Conservation (phyloP, 305 asterid genomes). For the Solanum hybrid region DNA sequence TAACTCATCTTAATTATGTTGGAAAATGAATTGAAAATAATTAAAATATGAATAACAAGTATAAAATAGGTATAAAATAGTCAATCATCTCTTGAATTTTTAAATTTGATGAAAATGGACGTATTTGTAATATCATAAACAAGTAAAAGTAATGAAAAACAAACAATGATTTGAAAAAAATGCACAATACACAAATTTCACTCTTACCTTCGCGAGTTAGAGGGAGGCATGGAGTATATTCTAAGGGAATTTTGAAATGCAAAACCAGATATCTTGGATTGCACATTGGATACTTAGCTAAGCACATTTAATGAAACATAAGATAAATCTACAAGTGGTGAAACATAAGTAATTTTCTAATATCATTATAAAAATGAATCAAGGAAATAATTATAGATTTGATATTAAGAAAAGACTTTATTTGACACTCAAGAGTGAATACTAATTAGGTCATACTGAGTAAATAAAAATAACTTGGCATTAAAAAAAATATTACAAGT, state of each 20-base stretch:
- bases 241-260: neutral
- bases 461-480: neutral
- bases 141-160: neutral
- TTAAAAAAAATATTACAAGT: neutral
- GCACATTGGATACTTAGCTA: neutral
- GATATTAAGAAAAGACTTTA: neutral
- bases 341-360: neutral
- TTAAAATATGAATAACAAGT: neutral
- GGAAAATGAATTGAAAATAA: neutral
- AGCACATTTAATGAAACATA: neutral
- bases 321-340: neutral
- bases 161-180: neutral
- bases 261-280: neutral
- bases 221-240: neutral
- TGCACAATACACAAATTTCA: rapidly evolving
- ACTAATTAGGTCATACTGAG: neutral
- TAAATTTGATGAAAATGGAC: neutral
- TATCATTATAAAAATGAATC: neutral
- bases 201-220: neutral
- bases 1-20: neutral
- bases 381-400: neutral
- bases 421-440: neutral
- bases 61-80: neutral
- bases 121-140: neutral
- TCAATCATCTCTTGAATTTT: neutral